Conservation (phyloP, 2,329 filamentous ascomycete genomes). For the Xylaria arbuscula region DNA sequence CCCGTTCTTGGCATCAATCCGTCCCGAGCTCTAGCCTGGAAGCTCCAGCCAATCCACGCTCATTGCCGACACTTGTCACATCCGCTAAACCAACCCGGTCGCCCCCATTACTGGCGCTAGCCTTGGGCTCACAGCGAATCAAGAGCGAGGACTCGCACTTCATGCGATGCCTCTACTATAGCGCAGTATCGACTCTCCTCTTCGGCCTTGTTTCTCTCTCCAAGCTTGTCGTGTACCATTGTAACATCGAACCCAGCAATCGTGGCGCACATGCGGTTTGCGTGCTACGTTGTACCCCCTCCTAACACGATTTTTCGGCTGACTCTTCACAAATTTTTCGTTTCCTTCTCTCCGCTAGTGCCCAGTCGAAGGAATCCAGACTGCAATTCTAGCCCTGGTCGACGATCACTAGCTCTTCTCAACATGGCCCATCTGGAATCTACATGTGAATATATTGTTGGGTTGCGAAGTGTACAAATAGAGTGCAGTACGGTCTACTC, state of each 20-base stretch:
- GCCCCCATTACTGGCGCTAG: conserved; percentile 46
- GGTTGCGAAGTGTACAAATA: conserved; percentile 2
- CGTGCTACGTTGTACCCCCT: conserved; percentile 33
- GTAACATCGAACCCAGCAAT: conserved; percentile 16
- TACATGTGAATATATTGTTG: conserved; percentile 15
- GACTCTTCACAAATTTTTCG: conserved; percentile 32
- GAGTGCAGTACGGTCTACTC: not conserved
- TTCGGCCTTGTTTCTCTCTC: conserved; percentile 10
- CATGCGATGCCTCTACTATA: conserved; percentile 27
- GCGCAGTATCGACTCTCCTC: not conserved
- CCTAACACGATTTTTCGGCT: conserved; percentile 18
- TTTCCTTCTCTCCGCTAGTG: conserved; percentile 21
- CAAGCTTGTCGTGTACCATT: conserved; percentile 4
- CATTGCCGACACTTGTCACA: conserved; percentile 44
- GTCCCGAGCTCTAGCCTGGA: conserved; percentile 42
- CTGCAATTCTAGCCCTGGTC: conserved; percentile 34
- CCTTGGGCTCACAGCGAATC: conserved; percentile 43
- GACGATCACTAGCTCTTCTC: conserved; percentile 21
- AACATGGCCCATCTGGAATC: too few species aligned
- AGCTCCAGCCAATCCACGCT: conserved; percentile 46
- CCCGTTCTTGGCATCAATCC: conserved; percentile 37
- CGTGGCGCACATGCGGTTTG: conserved; percentile 32
- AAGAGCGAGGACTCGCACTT: conserved; percentile 29
- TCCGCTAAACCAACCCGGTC: conserved; percentile 45
- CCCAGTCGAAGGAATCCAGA: conserved; percentile 31